A percentile compares a stretch with the other conserved stretches of the same genome.
Evolutionary conservation across 441 rosid genomes (phyloP).

Genomic region (Pelargonium myrrhifolium): DNA sequence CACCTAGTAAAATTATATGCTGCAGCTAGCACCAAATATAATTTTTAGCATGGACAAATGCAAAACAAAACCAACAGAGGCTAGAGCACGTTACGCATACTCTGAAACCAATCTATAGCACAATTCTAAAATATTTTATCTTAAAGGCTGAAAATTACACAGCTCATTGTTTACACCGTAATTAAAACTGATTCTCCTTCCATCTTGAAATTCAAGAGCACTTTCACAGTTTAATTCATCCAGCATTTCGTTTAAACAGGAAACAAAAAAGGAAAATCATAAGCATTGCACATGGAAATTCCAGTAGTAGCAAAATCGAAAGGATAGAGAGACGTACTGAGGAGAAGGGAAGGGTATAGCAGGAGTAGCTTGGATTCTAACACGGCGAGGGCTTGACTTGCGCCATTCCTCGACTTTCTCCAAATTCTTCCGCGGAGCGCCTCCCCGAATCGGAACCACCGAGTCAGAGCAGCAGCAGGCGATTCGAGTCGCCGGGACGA

Average conservation of each 20-base stretch:
- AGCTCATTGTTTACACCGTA: neutral
- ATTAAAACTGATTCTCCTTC: neutral
- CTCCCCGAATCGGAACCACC: constrained; percentile 39
- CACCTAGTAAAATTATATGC: neutral
- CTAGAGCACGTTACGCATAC: neutral
- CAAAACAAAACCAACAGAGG: neutral
- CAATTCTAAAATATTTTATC: neutral
- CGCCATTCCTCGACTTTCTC: constrained; percentile 57
- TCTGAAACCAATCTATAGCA: neutral
- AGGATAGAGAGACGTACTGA: constrained; percentile 36
- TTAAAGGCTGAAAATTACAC: neutral
- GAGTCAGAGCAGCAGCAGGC: constrained; percentile 55
- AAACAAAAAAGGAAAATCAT: neutral
- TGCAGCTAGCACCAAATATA: neutral
- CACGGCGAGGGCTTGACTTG: constrained; percentile 41
- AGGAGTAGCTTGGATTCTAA: constrained; percentile 52
- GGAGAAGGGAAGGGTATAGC: constrained; percentile 77
- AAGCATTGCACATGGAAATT: neutral
- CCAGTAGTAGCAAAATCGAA: neutral
- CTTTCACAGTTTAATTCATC: neutral
- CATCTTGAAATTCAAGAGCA: neutral
- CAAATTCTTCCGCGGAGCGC: neutral
- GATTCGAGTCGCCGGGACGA: constrained; percentile 24
- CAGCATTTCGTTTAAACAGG: neutral
- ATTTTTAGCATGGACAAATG: neutral